phyloP scores from a whole-genome alignment of 2,329 filamentous ascomycete species.

The Fusarium subtropicale region DNA sequence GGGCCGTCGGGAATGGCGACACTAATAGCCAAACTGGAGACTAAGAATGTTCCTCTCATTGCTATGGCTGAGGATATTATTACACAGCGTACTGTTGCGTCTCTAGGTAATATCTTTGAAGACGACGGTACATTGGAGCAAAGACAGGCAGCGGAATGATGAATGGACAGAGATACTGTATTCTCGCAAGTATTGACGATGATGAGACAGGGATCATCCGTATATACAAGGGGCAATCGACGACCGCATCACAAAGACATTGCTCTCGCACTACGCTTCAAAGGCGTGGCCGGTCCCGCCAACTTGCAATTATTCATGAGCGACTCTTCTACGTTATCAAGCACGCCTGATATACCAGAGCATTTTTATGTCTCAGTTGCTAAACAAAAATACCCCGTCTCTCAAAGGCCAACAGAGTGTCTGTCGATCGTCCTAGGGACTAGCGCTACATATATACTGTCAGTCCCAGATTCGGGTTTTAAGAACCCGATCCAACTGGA shows the following conservation, averaged over 20 bases:
- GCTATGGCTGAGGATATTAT: constrained; percentile 1
- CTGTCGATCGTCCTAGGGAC: neutral
- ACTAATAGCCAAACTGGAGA: neutral
- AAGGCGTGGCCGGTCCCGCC: neutral
- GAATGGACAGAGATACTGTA: neutral
- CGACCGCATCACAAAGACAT: neutral
- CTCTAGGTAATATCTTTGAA: neutral
- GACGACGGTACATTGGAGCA: neutral
- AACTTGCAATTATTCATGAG: neutral
- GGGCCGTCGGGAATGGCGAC: neutral
- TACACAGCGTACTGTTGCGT: neutral
- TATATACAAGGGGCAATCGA: neutral
- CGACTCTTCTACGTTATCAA: neutral
- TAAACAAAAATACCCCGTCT: neutral
- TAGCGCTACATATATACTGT: no score
- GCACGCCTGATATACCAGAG: neutral
- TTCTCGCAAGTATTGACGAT: neutral
- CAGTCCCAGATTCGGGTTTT: no score
- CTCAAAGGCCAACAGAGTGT: neutral
- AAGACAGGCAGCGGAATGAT: neutral
- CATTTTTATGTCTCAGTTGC: neutral
- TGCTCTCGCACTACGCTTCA: neutral
- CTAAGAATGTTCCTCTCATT: neutral
- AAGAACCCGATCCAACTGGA: neutral
- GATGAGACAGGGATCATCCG: neutral